Evolutionary conservation across 2,329 filamentous ascomycete species (phyloP).

Genomic region (Apiospora koreana): DNA sequence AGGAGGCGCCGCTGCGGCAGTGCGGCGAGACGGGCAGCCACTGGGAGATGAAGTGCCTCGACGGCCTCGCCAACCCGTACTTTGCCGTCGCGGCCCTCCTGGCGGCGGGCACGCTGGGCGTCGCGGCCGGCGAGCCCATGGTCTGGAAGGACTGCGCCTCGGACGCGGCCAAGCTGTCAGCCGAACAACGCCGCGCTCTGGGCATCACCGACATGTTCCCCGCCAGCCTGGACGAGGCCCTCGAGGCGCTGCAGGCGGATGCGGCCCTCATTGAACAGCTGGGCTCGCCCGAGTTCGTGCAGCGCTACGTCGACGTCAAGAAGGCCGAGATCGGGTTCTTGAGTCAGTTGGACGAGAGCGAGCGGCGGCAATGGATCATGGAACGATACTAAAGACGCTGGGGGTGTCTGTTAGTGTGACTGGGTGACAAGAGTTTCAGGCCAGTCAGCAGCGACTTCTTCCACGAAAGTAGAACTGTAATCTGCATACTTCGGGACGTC

Average conservation of each 20-base stretch:
- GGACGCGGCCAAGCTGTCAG: constrained; percentile 54
- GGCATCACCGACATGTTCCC: constrained; percentile 59
- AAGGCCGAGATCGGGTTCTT: constrained; percentile 55
- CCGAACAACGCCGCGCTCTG: constrained; percentile 47
- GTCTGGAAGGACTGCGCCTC: constrained; percentile 53
- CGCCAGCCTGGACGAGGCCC: constrained; percentile 51
- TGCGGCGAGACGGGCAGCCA: constrained; percentile 55
- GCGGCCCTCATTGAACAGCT: constrained; percentile 46
- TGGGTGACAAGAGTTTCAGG: neutral
- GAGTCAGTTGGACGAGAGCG: constrained; percentile 45
- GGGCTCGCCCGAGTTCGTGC: constrained; percentile 47
- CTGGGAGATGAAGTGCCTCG: constrained; percentile 79
- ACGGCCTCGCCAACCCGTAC: constrained; percentile 80
- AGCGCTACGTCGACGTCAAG: constrained; percentile 61
- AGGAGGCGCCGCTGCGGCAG: constrained; percentile 72
- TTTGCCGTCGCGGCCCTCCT: constrained; percentile 65
- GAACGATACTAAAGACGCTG: constrained; percentile 63
- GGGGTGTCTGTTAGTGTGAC: no score
- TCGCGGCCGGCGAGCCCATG: constrained; percentile 46
- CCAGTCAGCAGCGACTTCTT: neutral
- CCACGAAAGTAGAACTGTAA: neutral
- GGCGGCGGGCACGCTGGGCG: constrained; percentile 58
- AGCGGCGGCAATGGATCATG: constrained; percentile 61
- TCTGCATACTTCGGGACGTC: neutral
- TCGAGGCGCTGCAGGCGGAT: constrained; percentile 53